phyloP scores from a whole-genome alignment of 345 rosid species.

The rapeseed (Brassica napus) region Da-Ae NC_063439.1:20843501-20844000 shows the following conservation, averaged over 20 bases:
- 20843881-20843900: neutral
- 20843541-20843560: neutral
- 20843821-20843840: constrained; percentile 27
- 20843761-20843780: neutral
- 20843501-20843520: neutral
- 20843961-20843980: neutral
- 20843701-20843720: neutral
- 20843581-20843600: neutral
- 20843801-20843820: neutral
- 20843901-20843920: constrained; percentile 31
- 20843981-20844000: constrained; percentile 27
- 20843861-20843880: constrained; percentile 39
- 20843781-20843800: neutral
- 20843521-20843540: neutral
- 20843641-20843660: neutral
- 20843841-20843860: constrained; percentile 33
- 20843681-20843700: neutral
- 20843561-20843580: neutral
- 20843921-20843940: constrained; percentile 18
- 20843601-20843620: neutral
- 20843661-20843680: neutral
- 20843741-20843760: neutral
- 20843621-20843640: neutral
- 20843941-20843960: constrained; percentile 14
- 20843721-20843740: neutral